Percentiles rank a stretch among this genome's conserved stretches.
These are phyloP conservation scores for Eragrostis curvula DNA, from an alignment of 176 grass and related monocot species.

Conservation along the genomic window DNA sequence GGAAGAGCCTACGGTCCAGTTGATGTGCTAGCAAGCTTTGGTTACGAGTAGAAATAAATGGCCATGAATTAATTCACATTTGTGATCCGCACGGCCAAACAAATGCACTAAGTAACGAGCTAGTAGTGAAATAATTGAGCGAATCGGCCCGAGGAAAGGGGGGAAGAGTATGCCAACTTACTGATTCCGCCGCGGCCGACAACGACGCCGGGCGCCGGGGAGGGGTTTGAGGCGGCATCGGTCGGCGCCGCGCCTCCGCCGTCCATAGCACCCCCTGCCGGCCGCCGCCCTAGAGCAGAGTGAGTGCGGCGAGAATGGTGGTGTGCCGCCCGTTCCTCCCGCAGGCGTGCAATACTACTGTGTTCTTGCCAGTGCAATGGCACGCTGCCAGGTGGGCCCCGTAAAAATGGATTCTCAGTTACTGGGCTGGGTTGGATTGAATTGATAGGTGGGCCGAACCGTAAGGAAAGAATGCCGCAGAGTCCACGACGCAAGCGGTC, in stretches of 20 bases:
- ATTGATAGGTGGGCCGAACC: background rate
- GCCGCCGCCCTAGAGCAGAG: background rate
- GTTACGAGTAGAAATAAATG: background rate
- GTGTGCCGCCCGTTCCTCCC: background rate
- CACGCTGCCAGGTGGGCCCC: background rate
- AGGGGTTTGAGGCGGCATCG: background rate
- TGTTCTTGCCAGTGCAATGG: background rate
- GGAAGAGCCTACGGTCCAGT: background rate
- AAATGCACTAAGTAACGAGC: background rate
- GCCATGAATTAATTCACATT: background rate
- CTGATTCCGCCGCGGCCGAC: constrained; percentile 19
- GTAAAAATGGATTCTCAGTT: background rate
- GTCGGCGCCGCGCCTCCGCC: constrained; percentile 3
- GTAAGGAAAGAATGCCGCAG: no score
- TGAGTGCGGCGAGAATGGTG: background rate
- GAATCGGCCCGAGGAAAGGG: background rate
- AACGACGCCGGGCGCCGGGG: background rate
- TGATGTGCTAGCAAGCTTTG: background rate
- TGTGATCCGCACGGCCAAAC: background rate
- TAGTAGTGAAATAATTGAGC: background rate
- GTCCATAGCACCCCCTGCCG: background rate
- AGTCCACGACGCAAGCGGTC: no score
- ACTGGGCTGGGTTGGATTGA: background rate
- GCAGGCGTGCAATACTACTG: background rate
- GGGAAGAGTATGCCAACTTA: background rate